Base-by-base conservation (phyloP, 2,329 filamentous ascomycete genomes). In the Dendrostoma leiphaemia region DNA sequence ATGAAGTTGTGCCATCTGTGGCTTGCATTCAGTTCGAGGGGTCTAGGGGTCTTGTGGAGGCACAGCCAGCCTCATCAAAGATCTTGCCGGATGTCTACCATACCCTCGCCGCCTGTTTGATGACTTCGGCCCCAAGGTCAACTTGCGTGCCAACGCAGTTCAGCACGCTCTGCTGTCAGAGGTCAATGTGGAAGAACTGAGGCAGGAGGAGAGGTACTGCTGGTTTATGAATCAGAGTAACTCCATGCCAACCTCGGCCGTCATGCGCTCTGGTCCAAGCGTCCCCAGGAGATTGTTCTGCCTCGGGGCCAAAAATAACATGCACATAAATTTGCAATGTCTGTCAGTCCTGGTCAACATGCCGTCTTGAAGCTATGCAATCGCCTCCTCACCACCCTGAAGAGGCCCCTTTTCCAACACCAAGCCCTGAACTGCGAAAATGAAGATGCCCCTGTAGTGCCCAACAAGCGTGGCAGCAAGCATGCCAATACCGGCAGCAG, bases 341-440 rank as follows among this genome's bases (percentile, higher is more conserved):
- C 53, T 43, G 38, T 48, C 38, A 38, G 28, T 44, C 41, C 41
- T 28, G 31, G 26, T 26, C 35, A 52, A 44, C 48, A 24, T 37
- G 28, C 37, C 37, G 34, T 48, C 38, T 44, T 45, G 44, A 55
- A 52, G 48, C 49, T 58, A 55, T 58, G 56, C 56, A 58, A 51
- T 47, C 48, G 45, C 24, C 41, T 43, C 48, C 23, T 49, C 8
- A 32, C 23, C 40, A 23, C 34, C 38, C n/a, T 35, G 28, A 21
- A 21, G 23, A 23, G 29, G 28, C 37, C 13, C 17, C 28, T 55
- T 51, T 48, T 54, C 53, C 44, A 48, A 47, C 49, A 52, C 48
- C 56, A 48, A 28, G 32, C 37, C 38, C 31, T 48, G 28, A 29
- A 44, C 37, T 23, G 29, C 45, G 37, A 38, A 29, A 19, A 45